These are phyloP conservation scores for Entelexis paramagnoliae DNA, from an alignment of 1,139 yeast species.

Conservation along the genomic window DNA sequence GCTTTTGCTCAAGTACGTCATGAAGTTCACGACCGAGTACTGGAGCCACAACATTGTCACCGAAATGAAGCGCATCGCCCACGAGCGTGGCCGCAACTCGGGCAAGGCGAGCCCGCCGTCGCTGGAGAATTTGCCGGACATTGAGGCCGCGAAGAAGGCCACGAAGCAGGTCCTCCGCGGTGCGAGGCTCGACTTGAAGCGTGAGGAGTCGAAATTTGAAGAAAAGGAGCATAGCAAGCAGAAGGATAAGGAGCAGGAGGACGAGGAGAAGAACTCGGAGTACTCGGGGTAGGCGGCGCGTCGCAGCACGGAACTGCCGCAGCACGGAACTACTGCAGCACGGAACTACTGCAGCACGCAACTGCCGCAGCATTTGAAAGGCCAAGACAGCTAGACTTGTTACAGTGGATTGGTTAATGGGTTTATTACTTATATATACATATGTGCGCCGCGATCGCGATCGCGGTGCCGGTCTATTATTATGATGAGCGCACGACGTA, in stretches of 20 bases:
- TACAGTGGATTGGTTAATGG: no score
- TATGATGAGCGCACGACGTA: not conserved
- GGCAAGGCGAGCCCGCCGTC: not conserved
- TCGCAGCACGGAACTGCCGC: no score
- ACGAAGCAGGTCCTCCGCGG: slow-evolving; percentile 12
- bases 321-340: no score
- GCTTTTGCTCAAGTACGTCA: slow-evolving; percentile 73
- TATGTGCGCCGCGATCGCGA: not conserved
- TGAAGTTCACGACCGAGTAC: slow-evolving; percentile 85
- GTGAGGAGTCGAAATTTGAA: not conserved
- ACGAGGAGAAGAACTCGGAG: not conserved
- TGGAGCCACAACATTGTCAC: slow-evolving; percentile 97
- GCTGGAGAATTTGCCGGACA: not conserved
- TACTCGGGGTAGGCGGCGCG: not conserved
- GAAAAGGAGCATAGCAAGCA: not conserved
- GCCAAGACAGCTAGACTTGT: no score
- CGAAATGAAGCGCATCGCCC: slow-evolving; percentile 42
- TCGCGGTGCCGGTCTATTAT: not conserved
- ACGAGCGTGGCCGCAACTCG: slow-evolving; percentile 17
- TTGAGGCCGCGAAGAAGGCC: slow-evolving; percentile 11
- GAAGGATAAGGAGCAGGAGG: not conserved
- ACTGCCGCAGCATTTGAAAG: no score
- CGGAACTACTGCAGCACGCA: no score
- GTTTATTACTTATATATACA: not conserved
- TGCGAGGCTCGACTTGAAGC: not conserved